A percentile compares a stretch with the other conserved stretches of the same genome.
Conservation (phyloP, 441 rosid species). For the Dalechampia spathulata region DNA sequence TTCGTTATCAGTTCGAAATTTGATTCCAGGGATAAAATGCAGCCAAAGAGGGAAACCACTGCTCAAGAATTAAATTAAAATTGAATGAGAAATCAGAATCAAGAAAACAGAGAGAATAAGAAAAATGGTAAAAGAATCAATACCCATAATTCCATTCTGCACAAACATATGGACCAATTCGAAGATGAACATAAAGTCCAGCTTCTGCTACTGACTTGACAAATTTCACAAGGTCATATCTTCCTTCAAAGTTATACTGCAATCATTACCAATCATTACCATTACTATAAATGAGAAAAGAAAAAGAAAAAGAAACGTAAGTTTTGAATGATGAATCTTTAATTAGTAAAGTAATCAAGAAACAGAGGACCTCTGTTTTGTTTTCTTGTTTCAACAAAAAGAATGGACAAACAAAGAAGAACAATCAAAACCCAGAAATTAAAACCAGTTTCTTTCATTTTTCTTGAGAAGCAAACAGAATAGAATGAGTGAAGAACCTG, state of each 20-base stretch:
- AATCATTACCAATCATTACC: not conserved
- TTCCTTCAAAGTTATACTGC: conserved; percentile 75
- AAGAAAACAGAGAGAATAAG: no score
- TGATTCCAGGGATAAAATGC: conserved; percentile 66
- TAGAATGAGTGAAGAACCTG: conserved; percentile 37
- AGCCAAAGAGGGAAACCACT: conserved; percentile 95
- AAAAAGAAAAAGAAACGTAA: not conserved
- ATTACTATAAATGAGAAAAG: not conserved
- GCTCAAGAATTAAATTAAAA: not conserved
- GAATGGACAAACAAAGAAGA: not conserved
- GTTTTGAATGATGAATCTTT: not conserved
- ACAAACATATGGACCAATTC: conserved; percentile 88
- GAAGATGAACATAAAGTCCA: conserved; percentile 53
- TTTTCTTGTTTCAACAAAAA: not conserved
- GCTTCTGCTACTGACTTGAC: conserved; percentile 54
- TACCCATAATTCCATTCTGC: conserved; percentile 99
- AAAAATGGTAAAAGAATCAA: not conserved
- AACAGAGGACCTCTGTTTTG: not conserved
- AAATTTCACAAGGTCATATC: conserved; percentile 70
- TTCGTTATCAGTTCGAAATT: conserved; percentile 64
- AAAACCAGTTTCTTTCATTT: conserved; percentile 5
- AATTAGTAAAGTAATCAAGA: conserved; percentile 1
- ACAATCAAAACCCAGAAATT: not conserved
- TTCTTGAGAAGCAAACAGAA: conserved; percentile 21
- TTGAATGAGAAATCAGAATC: no score